Evolutionary conservation across 768 basidiomycete genomes (phyloP), one percentile per base, ranked within the genome.

Genomic region (Cystobasidiopsis lactophilus): DNA sequence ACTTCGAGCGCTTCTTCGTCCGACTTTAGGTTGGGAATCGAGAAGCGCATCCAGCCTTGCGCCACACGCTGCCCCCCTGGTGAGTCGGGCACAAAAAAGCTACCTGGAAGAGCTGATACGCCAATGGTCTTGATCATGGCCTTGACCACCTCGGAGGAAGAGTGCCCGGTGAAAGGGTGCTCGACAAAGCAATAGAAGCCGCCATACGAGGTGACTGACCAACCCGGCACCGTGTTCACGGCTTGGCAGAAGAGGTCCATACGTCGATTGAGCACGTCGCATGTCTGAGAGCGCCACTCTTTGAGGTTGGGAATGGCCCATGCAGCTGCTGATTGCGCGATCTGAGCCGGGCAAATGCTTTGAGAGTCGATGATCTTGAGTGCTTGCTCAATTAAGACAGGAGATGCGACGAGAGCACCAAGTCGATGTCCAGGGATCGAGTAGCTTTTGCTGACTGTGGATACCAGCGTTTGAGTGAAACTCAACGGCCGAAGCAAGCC

Each of bases 391-490:
- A 79, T 66, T 46, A 85, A 64, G 0, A 62, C 55, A 0, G 77
- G 75, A 0, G 77, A 75, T 0, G 79, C 77, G 19, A 76, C 72
- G 52, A 85, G 71, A 3, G 74, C 72, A 1, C 85, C 85, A 3
- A 86, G 73, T 11, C 84, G 75, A 64, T 85, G 79, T 0, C 84
- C 84, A 0, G 85, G 84, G n/a, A 82, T 70, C 48, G 74, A 76
- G 66, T 82, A 79, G 38, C 78, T 74, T 67, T 85, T 88, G 41
- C 79, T 14, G 26, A 24, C 31, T 13, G 39, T 1, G 29, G 5
- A 18, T 5, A 7, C 18, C 14, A 0, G 3, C 27, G n/a, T 13
- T 18, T 14, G 7, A 0, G 26, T n/a, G 26, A 26, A 0, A n/a
- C 18, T 31, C 19, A 40, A n/a, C 26, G 14, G 4, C 5, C 38